Conservation (phyloP, 345 rosid genomes). For the Microthlaspi erraticum region DNA sequence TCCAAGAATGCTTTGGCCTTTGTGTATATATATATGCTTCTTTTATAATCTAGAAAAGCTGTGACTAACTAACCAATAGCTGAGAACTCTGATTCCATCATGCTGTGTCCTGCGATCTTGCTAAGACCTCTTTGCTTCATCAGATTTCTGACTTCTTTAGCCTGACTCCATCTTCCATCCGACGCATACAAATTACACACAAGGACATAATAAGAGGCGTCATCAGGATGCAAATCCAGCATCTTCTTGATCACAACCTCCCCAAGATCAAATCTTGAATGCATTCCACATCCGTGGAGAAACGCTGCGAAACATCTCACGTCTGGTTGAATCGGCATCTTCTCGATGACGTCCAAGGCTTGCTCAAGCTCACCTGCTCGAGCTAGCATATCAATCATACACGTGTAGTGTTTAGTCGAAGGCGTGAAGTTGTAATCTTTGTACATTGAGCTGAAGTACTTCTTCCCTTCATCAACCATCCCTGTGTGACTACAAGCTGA, state of each 20-base stretch:
- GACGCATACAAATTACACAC: constrained; percentile 76
- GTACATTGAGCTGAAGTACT: constrained; percentile 64
- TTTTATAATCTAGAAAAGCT: not conserved
- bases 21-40: constrained; percentile 22
- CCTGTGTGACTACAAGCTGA: constrained; percentile 83
- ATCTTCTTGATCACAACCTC: constrained; percentile 67
- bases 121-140: constrained; percentile 70
- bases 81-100: constrained; percentile 52
- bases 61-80: not conserved
- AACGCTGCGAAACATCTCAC: constrained; percentile 69
- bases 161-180: constrained; percentile 84
- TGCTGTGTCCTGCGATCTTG: constrained; percentile 65
- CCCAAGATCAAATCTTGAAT: constrained; percentile 88
- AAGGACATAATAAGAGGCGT: constrained; percentile 84
- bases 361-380: constrained; percentile 90
- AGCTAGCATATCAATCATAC: constrained; percentile 85
- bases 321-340: constrained; percentile 73
- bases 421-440: constrained; percentile 64
- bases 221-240: constrained; percentile 63
- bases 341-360: constrained; percentile 68
- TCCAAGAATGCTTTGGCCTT: constrained; percentile 39
- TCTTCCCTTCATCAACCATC: constrained; percentile 80
- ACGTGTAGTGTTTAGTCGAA: constrained; percentile 74
- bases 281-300: constrained; percentile 87
- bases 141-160: constrained; percentile 63